These are phyloP conservation scores for Massariosphaeria phaeospora DNA, from an alignment of 495 filamentous ascomycete genomes.

Conservation along the genomic window DNA sequence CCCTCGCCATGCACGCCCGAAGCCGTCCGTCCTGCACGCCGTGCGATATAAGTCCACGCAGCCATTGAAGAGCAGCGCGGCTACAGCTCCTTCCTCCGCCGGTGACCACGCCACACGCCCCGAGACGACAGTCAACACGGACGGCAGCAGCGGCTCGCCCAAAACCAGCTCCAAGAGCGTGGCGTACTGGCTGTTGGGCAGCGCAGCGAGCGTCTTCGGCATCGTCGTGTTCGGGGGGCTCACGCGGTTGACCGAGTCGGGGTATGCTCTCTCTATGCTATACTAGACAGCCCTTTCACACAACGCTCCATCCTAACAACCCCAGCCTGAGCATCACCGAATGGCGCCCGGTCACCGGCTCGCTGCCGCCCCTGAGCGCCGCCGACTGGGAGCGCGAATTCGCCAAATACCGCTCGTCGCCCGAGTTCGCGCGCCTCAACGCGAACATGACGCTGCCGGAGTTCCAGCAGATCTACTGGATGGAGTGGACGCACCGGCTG, in stretches of 20 bases:
- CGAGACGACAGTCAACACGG: background rate
- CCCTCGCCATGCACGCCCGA: conserved; percentile 20
- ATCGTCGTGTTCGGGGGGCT: conserved; percentile 94
- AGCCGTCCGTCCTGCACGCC: conserved; percentile 32
- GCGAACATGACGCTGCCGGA: conserved; percentile 83
- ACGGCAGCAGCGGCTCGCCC: conserved; percentile 57
- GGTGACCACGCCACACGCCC: background rate
- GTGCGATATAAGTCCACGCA: conserved; percentile 34
- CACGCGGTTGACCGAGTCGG: conserved; percentile 91
- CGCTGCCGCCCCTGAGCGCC: conserved; percentile 71
- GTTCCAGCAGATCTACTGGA: conserved; percentile 98
- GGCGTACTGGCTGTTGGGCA: conserved; percentile 89
- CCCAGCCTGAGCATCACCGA: conserved; percentile 91
- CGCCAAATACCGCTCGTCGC: conserved; percentile 79
- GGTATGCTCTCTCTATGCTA: conserved; percentile 50
- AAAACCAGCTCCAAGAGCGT: conserved; percentile 66
- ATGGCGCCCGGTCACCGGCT: conserved; percentile 96
- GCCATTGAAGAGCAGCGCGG: conserved; percentile 4
- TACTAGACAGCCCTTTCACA: background rate
- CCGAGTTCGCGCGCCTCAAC: conserved; percentile 87
- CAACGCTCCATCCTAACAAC: conserved; percentile 21
- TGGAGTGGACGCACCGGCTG: conserved; percentile 96
- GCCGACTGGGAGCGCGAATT: conserved; percentile 89
- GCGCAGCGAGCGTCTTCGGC: conserved; percentile 87
- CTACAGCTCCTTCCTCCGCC: background rate